Conservation (phyloP, 805 yeast genomes). For the Lachancea nothofagi region DNA sequence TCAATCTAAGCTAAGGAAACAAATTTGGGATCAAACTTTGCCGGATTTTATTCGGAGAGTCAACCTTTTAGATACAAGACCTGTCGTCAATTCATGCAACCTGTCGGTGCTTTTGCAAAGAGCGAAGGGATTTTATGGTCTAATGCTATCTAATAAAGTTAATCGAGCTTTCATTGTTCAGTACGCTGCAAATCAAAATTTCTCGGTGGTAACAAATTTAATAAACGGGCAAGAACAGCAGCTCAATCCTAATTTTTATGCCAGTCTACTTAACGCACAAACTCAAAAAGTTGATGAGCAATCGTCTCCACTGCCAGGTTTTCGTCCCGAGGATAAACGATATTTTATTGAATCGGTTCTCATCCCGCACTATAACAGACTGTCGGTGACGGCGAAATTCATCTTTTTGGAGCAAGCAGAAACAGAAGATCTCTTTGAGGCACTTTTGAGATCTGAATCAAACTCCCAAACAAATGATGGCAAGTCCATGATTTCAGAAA, state of each 20-base stretch:
- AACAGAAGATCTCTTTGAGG: constrained; percentile 8
- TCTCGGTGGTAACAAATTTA: constrained; percentile 14
- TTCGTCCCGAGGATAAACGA: constrained; percentile 4
- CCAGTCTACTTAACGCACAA: constrained; percentile 7
- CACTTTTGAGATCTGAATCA: constrained; percentile 9
- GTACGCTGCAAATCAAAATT: constrained; percentile 14
- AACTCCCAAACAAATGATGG: neutral
- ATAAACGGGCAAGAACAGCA: constrained; percentile 3
- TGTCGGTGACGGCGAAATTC: constrained; percentile 9
- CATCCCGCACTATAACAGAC: constrained; percentile 10
- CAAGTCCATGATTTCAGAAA: neutral
- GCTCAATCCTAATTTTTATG: constrained; percentile 7
- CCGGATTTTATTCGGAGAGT: constrained; percentile 13
- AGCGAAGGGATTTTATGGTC: constrained; percentile 7
- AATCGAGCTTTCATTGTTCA: constrained; percentile 10
- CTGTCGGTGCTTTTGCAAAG: constrained; percentile 13
- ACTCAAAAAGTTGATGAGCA: neutral
- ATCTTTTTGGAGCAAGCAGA: constrained; percentile 7
- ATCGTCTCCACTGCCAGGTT: constrained; percentile 8
- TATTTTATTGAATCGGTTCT: constrained; percentile 8
- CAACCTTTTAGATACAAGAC: constrained; percentile 9
- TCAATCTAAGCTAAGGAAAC: constrained; percentile 11
- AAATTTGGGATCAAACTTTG: constrained; percentile 13
- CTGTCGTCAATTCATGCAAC: constrained; percentile 13
- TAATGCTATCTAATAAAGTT: constrained; percentile 11